These are phyloP conservation scores for Salvia sclarea DNA, from an alignment of 305 asterid genomes.

Conservation along the genomic window DNA sequence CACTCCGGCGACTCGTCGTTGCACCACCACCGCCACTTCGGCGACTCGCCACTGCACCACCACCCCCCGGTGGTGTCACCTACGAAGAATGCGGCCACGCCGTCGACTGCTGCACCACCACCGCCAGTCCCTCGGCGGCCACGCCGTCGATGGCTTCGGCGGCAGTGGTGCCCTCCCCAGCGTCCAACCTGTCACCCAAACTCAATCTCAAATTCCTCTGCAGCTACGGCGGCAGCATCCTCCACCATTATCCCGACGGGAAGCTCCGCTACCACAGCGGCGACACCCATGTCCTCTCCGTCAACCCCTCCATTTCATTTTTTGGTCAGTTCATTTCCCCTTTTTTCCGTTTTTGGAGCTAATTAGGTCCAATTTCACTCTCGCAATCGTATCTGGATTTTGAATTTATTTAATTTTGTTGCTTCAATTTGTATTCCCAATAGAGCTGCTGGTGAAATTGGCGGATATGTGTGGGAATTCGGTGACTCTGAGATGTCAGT, in stretches of 20 bases:
- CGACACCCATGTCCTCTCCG: conserved; percentile 81
- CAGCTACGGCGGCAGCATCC: conserved; percentile 89
- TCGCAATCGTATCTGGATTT: background rate
- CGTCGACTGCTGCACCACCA: too few species aligned
- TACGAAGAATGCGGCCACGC: too few species aligned
- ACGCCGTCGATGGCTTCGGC: too few species aligned
- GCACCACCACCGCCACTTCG: too few species aligned
- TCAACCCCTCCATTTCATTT: conserved; percentile 65
- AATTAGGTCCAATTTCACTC: background rate
- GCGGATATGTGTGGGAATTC: conserved; percentile 65
- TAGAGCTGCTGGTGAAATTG: conserved; percentile 70
- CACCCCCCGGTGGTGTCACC: too few species aligned
- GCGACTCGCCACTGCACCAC: too few species aligned
- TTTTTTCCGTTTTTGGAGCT: background rate
- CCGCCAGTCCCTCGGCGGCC: too few species aligned
- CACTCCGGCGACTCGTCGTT: too few species aligned
- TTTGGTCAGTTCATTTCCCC: conserved; percentile 46
- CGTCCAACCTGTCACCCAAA: too few species aligned
- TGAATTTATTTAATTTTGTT: background rate
- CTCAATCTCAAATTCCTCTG: conserved; percentile 52
- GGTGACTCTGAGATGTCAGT: conserved; percentile 67
- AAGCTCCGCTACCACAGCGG: conserved; percentile 94
- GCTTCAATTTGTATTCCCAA: background rate
- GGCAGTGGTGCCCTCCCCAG: too few species aligned
- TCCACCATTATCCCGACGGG: conserved; percentile 83